Base-by-base conservation (phyloP, 441 rosid species). In the Populus hybrid region DNA sequence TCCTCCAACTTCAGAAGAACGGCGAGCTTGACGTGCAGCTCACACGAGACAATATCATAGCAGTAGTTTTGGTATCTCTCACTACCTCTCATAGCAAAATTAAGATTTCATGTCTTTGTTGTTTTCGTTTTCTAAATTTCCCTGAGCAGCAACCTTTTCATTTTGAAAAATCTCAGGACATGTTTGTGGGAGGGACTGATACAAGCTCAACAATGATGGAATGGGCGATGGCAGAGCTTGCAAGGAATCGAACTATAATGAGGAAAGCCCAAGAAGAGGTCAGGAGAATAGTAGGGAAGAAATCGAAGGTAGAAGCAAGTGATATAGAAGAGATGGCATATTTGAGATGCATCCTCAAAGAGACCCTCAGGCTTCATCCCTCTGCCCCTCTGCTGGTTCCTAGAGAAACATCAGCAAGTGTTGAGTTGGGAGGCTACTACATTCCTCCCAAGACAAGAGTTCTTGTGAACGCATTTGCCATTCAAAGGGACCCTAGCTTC, bases 1-100 rank as follows among this genome's bases (percentile, higher is more conserved):
- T 83, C 12, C 77, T 81, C 5, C 74, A 74, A 6, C 71, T 81
- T 78, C 80, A 79, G 35, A 67, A 61, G 35, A 66, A 72, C 73
- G 77, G 79, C 73, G 21, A 4, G 72, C 79, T 72, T 34, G 42
- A 38, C 0, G 42, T 38, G 42, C 42, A 38, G 12, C 42, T 21
- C 57, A 36, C 24, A 16, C 24, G 67, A 64, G 28, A n/a, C 67
- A 64, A 23, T 23, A 64, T 64, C 24, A 64, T 16, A 23, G 67
- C 67, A 19, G 5, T 64, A 0, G 11, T 64, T 9, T 19, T 64
- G 67, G 67, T 64, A 64, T 64, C 26, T 23, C 11, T 64, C 23
- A n/a, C 23, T 1, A 23, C 4, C 28, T 23, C 10, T 23, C 23
- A 9, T 64, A 19, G 23, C 28, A 19, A 16, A 9, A 19, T 7